Percentiles rank a stretch among this genome's conserved stretches.
Evolutionary conservation across 164 flowering plant genomes (phyloP).

Genomic region (Chimonanthus salicifolius): DNA sequence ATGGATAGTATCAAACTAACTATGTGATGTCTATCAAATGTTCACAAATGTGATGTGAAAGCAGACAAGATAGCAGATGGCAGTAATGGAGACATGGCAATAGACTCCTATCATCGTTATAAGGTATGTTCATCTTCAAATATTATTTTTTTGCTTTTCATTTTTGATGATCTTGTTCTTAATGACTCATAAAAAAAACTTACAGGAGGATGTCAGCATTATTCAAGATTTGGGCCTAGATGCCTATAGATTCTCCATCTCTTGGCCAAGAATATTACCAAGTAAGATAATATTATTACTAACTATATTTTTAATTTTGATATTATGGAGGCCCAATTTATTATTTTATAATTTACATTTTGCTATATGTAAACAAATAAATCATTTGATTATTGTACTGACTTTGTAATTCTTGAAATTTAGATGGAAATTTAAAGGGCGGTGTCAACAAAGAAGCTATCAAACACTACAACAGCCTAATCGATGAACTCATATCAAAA

Average conservation of each 20-base stretch:
- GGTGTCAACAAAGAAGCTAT: constrained; percentile 30
- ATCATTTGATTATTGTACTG: too few species aligned
- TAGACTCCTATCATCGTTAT: constrained; percentile 36
- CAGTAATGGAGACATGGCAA: constrained; percentile 30
- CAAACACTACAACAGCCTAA: constrained; percentile 31
- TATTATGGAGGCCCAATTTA: too few species aligned
- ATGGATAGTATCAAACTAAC: too few species aligned
- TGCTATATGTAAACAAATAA: too few species aligned
- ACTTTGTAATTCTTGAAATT: not conserved
- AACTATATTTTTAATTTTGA: too few species aligned
- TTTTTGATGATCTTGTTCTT: not conserved
- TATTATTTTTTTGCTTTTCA: not conserved
- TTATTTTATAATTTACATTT: too few species aligned
- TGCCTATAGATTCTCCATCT: constrained; percentile 33
- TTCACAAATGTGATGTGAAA: not conserved
- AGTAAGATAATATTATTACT: constrained; percentile 9
- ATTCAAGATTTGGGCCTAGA: constrained; percentile 25
- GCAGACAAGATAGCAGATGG: constrained; percentile 31
- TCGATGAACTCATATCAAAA: constrained; percentile 27
- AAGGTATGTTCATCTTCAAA: constrained; percentile 18
- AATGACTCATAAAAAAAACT: not conserved
- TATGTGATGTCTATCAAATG: not conserved
- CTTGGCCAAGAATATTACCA: constrained; percentile 34
- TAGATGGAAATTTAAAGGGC: constrained; percentile 24
- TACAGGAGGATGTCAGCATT: constrained; percentile 24